Base-by-base conservation (phyloP, 1,284 basidiomycete species). In the Rhodotorula sp. region DNA sequence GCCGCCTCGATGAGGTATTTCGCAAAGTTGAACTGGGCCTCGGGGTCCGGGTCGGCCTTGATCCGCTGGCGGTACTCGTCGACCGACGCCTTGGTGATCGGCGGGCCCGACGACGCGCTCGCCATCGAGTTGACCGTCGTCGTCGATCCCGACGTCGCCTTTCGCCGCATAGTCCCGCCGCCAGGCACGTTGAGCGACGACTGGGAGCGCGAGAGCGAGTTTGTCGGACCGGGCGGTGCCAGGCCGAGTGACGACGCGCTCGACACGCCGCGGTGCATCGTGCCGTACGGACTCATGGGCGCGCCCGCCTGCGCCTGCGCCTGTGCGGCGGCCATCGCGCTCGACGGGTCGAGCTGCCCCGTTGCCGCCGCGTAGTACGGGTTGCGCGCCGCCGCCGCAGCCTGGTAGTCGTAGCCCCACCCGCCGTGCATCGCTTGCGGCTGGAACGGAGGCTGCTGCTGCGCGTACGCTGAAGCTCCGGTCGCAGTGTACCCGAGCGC, bases 1-100 rank as follows among this genome's bases (percentile, higher is more conserved):
- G 97, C 97, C n/a, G 97, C 97, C 80, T 99, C 97, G 81, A 99
- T 96, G 70, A 99, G 88, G 81, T 99, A 99, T 82, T 96, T 96
- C 19, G 94, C 93, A 80, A 95, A 99, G 27, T 91, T 86, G 82
- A 98, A 99, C 81, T 99, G 97, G n/a, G 95, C 92, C 82, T 99
- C 97, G 0, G 96, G 94, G 80, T 99, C 97, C 0, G 96, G 94
- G 81, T 99, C 97, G 59, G 88, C 90, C 83, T 98, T 99, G 85
- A 99, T 97, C 63, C 97, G 89, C 71, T 91, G 90, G 27, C 97
- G 90, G 82, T 99, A 99, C 80, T 97, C 91, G 80, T 98, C 94
- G 75, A 99, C 95, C 80, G 96, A 97, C 79, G 93, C 91, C 81
- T 97, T 97, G 54, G 94, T 77, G 65, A 77, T 74, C 21, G 75